These are phyloP conservation scores for Tympanopsis confertula DNA, from an alignment of 2,329 filamentous ascomycete genomes.

Conservation along the genomic window DNA sequence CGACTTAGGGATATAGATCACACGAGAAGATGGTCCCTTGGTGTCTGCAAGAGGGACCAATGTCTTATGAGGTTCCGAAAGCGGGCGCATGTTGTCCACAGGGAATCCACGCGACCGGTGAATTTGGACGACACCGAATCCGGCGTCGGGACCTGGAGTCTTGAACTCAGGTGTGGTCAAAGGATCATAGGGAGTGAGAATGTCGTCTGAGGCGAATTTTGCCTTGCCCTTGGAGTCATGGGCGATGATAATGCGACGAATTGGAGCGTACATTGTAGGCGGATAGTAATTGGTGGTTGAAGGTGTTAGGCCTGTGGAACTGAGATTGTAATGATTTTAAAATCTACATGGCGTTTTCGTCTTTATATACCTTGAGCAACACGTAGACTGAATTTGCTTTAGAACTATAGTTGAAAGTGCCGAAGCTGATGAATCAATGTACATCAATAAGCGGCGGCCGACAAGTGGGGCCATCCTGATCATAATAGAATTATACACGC, in stretches of 20 bases:
- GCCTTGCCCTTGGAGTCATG: slow-evolving; percentile 3
- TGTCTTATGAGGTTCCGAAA: slow-evolving; percentile 2
- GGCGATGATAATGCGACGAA: not conserved
- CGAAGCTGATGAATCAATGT: too few relatives aligned
- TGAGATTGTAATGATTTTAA: too few relatives aligned
- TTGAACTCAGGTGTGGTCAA: slow-evolving; percentile 4
- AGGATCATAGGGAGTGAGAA: slow-evolving; percentile 2
- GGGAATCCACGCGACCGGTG: slow-evolving; percentile 13
- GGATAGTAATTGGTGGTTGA: too few relatives aligned
- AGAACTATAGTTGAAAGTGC: too few relatives aligned
- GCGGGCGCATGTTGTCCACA: slow-evolving; percentile 9
- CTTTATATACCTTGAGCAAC: too few relatives aligned
- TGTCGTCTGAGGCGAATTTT: slow-evolving; percentile 3
- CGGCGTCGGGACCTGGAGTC: slow-evolving; percentile 6
- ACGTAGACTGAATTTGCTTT: too few relatives aligned
- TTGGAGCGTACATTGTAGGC: not conserved
- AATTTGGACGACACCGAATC: slow-evolving; percentile 13
- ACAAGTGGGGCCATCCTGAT: too few relatives aligned
- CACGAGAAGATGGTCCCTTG: not conserved
- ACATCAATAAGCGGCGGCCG: too few relatives aligned
- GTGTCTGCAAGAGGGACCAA: not conserved
- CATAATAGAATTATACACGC: too few relatives aligned
- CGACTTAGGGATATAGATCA: not conserved
- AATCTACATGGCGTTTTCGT: too few relatives aligned
- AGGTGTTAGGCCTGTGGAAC: too few relatives aligned